Conservation (phyloP, 2,329 filamentous ascomycete species). For the Scedosporium apiospermum region DNA sequence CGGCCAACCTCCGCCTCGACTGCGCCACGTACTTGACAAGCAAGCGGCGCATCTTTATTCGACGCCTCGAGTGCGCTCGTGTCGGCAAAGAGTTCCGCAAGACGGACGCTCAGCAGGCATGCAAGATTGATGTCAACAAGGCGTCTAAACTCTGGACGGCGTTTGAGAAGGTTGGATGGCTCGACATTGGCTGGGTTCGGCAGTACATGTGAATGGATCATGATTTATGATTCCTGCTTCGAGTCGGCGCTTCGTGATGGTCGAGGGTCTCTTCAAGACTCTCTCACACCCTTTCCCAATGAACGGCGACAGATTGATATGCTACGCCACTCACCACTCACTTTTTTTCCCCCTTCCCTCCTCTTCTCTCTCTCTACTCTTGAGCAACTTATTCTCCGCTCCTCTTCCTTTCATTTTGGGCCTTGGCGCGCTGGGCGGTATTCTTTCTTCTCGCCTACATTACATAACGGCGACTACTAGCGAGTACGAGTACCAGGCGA, state of each 20-base stretch:
- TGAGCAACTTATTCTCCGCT: no score
- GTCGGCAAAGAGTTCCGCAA: conserved; percentile 82
- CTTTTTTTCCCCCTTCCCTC: neutral
- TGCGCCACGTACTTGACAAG: conserved; percentile 85
- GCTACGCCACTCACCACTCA: neutral
- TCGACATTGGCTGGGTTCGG: conserved; percentile 43
- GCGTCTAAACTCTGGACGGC: conserved; percentile 86
- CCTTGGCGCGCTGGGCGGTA: no score
- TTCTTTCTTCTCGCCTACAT: neutral
- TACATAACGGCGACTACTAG: neutral
- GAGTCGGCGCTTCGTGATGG: no score
- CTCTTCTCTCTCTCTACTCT: neutral
- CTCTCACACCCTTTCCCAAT: neutral
- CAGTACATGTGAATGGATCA: conserved; percentile 3
- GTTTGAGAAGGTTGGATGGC: conserved; percentile 81
- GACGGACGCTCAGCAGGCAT: conserved; percentile 92
- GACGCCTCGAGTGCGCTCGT: conserved; percentile 56
- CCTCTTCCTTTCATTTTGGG: no score
- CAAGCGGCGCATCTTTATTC: conserved; percentile 84
- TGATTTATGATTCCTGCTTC: neutral
- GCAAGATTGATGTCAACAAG: conserved; percentile 98
- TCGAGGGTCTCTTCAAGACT: no score
- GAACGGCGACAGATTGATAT: neutral
- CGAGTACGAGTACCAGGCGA: no score
- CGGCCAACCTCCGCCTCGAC: conserved; percentile 70